Evolutionary conservation across 2,329 filamentous ascomycete species (phyloP).

Genomic region (Exserohilum rostratum): DNA sequence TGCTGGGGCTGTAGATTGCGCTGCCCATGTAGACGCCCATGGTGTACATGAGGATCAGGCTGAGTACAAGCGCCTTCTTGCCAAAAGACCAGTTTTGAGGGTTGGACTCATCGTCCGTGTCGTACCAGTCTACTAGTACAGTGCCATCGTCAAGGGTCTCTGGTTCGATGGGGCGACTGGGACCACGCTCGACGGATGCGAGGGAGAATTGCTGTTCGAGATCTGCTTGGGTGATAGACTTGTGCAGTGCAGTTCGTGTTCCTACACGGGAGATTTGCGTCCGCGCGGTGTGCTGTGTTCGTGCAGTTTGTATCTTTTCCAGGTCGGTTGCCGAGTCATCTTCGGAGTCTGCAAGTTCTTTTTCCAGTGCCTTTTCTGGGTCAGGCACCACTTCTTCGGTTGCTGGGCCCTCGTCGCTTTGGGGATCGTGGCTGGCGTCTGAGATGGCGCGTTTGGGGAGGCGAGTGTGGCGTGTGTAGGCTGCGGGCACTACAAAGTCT

Average conservation of each 20-base stretch:
- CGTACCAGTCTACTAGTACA: conserved; percentile 54
- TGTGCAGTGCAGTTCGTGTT: conserved; percentile 45
- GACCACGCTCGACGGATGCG: conserved; percentile 44
- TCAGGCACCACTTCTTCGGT: conserved; percentile 34
- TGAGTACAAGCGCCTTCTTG: conserved; percentile 46
- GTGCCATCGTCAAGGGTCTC: conserved; percentile 46
- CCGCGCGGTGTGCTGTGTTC: conserved; percentile 32
- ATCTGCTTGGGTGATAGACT: conserved; percentile 47
- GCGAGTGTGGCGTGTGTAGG: conserved; percentile 43
- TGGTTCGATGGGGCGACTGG: conserved; percentile 44
- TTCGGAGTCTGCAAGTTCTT: conserved; percentile 20
- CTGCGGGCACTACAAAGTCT: conserved; percentile 59
- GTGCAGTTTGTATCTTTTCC: conserved; percentile 43
- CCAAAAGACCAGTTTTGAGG: conserved; percentile 49
- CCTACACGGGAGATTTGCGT: conserved; percentile 45
- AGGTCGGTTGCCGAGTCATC: conserved; percentile 32
- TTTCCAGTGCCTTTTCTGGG: conserved; percentile 34
- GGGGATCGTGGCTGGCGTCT: conserved; percentile 6
- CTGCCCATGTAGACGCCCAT: conserved; percentile 63
- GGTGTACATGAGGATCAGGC: conserved; percentile 62
- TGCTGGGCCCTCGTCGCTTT: conserved; percentile 26
- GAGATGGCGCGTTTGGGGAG: conserved; percentile 20
- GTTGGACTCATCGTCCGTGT: conserved; percentile 48
- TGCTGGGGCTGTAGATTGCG: conserved; percentile 57
- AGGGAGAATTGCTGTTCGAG: conserved; percentile 50